phyloP scores from a whole-genome alignment of 306 rosid species.

The Vicia villosa region DNA sequence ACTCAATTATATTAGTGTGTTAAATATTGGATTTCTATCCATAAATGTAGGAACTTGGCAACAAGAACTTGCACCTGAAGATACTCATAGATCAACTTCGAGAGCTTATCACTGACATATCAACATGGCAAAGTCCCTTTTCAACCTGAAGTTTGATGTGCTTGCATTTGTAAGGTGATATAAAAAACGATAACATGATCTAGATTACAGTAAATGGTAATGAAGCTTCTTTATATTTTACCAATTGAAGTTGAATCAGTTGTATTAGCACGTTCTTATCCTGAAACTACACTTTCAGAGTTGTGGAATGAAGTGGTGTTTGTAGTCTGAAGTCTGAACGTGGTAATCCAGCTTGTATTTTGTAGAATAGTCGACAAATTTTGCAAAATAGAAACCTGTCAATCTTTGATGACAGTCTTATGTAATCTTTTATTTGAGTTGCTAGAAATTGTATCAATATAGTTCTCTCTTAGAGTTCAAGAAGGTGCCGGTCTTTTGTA shows the following conservation, averaged over 20 bases:
- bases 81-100: slow-evolving; percentile 81
- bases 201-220: slow-evolving; percentile 27
- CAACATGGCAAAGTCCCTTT: slow-evolving; percentile 95
- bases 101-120: slow-evolving; percentile 77
- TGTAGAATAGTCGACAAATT: slow-evolving; percentile 17
- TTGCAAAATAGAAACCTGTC: slow-evolving; percentile 15
- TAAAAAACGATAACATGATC: background rate
- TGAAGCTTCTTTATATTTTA: slow-evolving; percentile 23
- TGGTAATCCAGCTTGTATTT: slow-evolving; percentile 19
- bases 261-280: slow-evolving; percentile 11
- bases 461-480: background rate
- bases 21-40: slow-evolving; percentile 23
- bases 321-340: slow-evolving; percentile 11
- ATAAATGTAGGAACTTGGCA: slow-evolving; percentile 68
- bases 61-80: slow-evolving; percentile 74
- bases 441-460: slow-evolving; percentile 13
- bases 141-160: slow-evolving; percentile 48
- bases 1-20: background rate
- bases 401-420: slow-evolving; percentile 3
- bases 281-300: slow-evolving; percentile 16
- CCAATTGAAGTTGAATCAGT: slow-evolving; percentile 18
- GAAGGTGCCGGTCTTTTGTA: background rate
- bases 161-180: slow-evolving; percentile 25
- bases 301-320: slow-evolving; percentile 2
- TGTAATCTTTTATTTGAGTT: slow-evolving; percentile 2